phyloP scores from a whole-genome alignment of 108 stramenopile genomes.

The Nannochloropsis granulata region DNA sequence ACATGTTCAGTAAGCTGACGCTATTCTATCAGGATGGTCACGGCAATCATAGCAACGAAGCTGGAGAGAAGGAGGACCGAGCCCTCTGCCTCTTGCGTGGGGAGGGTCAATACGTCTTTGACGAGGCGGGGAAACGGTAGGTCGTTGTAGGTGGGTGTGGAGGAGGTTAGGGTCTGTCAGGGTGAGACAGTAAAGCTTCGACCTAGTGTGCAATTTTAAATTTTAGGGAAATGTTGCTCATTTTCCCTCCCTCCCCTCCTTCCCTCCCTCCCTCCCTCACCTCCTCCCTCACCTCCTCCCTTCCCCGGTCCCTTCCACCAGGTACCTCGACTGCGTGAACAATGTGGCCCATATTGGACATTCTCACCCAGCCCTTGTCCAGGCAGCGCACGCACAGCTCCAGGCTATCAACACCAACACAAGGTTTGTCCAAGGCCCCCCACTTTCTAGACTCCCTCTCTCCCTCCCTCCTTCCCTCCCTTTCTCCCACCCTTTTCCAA shows the following conservation, averaged over 20 bases:
- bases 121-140: background rate
- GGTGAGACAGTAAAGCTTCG: too few species aligned
- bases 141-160: background rate
- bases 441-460: background rate
- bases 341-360: conserved; percentile 81
- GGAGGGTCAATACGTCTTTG: background rate
- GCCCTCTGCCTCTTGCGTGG: background rate
- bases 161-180: too few species aligned
- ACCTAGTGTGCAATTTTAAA: too few species aligned
- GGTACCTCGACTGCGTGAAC: conserved; percentile 72
- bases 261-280: too few species aligned
- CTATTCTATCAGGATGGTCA: background rate
- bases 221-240: too few species aligned
- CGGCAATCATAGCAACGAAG: background rate
- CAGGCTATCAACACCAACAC: background rate
- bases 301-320: too few species aligned
- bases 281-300: too few species aligned
- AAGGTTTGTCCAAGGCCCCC: background rate
- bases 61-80: background rate
- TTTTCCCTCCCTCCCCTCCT: too few species aligned
- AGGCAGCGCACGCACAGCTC: background rate
- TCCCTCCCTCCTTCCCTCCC: background rate
- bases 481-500: background rate
- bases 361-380: conserved; percentile 37
- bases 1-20: background rate